A percentile compares a stretch with the other conserved stretches of the same genome.
These are phyloP conservation scores for Aspergillus indologenus DNA, from an alignment of 495 filamentous ascomycete species.

Conservation along the genomic window DNA sequence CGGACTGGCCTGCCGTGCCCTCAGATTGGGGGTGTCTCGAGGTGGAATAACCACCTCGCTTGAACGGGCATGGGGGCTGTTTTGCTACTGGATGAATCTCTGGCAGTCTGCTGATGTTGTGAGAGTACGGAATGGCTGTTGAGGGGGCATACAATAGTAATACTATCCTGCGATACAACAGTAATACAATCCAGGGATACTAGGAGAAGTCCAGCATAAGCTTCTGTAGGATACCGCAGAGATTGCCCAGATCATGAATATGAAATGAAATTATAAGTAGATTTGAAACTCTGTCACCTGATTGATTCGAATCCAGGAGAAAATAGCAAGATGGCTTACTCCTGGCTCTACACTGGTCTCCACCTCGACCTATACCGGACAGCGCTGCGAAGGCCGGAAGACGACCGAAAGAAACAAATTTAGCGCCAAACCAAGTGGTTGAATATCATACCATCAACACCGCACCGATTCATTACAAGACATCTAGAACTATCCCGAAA, in stretches of 20 bases:
- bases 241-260: no score
- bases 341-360: background rate
- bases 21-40: no score
- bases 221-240: background rate
- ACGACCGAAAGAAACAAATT: background rate
- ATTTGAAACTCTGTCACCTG: background rate
- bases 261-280: background rate
- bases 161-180: no score
- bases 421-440: slow-evolving; percentile 5
- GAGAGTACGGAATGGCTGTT: no score
- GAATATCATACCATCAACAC: slow-evolving; percentile 1
- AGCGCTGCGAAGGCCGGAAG: background rate
- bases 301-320: background rate
- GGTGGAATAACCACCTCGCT: no score
- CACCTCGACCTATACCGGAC: background rate
- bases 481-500: background rate
- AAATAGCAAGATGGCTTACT: background rate
- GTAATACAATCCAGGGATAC: no score
- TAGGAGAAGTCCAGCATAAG: no score
- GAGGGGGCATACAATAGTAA: no score
- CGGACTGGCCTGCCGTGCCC: no score
- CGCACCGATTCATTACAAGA: background rate
- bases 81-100: no score
- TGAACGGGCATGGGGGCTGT: no score
- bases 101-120: no score